Evolutionary conservation across 257 asterid genomes (phyloP), one percentile per base, ranked within the genome.

Genomic region (Plantago elongata): DNA sequence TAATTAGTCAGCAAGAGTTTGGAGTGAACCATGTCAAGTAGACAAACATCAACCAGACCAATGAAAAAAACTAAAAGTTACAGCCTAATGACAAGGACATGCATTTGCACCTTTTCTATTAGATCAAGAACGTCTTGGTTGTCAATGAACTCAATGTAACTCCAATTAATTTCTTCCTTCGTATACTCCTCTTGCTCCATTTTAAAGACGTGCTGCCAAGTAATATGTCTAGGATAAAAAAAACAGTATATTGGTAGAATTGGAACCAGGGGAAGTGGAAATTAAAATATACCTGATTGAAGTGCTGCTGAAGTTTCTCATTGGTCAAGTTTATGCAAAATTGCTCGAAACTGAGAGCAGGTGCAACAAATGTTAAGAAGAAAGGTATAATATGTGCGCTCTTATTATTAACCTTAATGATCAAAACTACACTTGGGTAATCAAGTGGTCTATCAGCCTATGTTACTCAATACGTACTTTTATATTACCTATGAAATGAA

Each of bases 181-280:
- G 96, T 92, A 61, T 92, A 92, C 81, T 92, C 99, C 79, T 93
- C 99, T 87, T 93, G 99, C 88, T 93, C 99, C 97, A 87, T 93
- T 83, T 93, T 93, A 74, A 93, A 93, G 63, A 93, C 99, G 46
- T 93, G 99, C 99, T 93, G 91, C 65, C 74, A 75, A 75, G 66
- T 43, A 62, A 76, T 54, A 16, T 34, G 51, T 58, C 55, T 45
- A 60, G 51, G 59, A 67, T 64, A 59, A 75, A 12, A 12, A 58
- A 40, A 59, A 47, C 55, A 43, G 70, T 50, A 51, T 38, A 67
- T 16, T 38, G 55, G 63, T 15, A 63, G 43, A 46, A 44, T 16
- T 18, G 63, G 29, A 52, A 47, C 64, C 70, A 54, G 67, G 54
- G 51, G 13, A 9, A 63, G 65, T 2, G 50, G 51, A 61, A 57